phyloP scores from a whole-genome alignment of 2,329 filamentous ascomycete species.

The Phialophora tarda region DNA sequence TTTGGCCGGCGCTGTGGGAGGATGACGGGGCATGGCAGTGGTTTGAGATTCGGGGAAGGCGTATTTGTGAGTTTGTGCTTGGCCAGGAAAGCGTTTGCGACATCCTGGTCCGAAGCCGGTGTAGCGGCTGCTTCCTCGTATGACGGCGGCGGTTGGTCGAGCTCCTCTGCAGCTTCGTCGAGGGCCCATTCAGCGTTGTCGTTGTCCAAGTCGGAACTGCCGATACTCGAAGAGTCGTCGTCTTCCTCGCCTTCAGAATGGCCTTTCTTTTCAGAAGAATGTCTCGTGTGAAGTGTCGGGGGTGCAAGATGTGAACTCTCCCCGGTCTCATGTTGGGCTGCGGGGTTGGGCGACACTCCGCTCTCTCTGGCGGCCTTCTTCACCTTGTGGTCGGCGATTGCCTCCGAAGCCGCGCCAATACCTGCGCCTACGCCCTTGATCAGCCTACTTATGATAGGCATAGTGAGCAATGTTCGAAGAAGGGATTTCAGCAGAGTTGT shows the following conservation, averaged over 20 bases:
- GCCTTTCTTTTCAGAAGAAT: constrained; percentile 9
- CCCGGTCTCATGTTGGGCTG: constrained; percentile 10
- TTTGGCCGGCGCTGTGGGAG: constrained; percentile 60
- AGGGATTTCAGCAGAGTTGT: background rate
- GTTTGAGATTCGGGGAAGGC: constrained; percentile 17
- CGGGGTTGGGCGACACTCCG: constrained; percentile 20
- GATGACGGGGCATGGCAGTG: constrained; percentile 54
- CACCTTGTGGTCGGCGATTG: constrained; percentile 34
- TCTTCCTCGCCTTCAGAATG: constrained; percentile 16
- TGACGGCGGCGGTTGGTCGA: constrained; percentile 24
- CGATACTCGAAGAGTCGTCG: constrained; percentile 24
- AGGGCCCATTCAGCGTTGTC: constrained; percentile 34
- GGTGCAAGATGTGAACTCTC: constrained; percentile 3
- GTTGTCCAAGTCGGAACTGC: constrained; percentile 30
- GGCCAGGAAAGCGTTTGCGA: constrained; percentile 27
- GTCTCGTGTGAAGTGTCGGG: background rate
- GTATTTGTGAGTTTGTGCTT: constrained; percentile 14
- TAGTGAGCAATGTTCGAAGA: background rate
- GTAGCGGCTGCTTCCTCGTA: constrained; percentile 24
- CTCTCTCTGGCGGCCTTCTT: constrained; percentile 28
- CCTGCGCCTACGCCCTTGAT: constrained; percentile 33
- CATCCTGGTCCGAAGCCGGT: constrained; percentile 22
- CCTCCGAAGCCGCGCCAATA: constrained; percentile 34
- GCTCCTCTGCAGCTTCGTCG: constrained; percentile 33
- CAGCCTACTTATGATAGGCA: constrained; percentile 30